Evolutionary conservation across 2,329 filamentous ascomycete species (phyloP), one percentile per base, ranked within the genome.

Genomic region (Colletotrichum spaethianum): DNA sequence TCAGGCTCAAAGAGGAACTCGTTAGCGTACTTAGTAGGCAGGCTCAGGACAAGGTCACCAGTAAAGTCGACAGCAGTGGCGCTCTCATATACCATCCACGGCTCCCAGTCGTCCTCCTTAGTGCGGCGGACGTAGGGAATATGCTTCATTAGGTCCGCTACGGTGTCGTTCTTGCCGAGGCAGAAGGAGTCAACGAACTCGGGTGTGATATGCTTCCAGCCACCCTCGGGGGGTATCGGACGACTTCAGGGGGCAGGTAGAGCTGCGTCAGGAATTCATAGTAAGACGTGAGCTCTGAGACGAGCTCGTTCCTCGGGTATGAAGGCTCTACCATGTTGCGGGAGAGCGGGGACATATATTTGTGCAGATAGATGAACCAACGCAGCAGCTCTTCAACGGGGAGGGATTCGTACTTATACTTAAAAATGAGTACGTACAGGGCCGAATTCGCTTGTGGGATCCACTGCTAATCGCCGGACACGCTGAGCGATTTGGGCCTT

Each of bases 121-220:
- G 38, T 33, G 7, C 26, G 18, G 14, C 44, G 31, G 28, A 67
- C 28, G 20, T 60, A 60, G 18, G 42, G 44, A 18, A 67, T 60
- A 33, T 67, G 44, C 31, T 18, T 50, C 44, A 67, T 40, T 6
- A 67, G 63, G 63, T 67, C 63, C 16, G 26, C 42, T 33, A 67
- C 63, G 4, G 44, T 50, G 18, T 67, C 33, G 26, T 67, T 50
- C 20, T 67, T 67, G 31, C 63, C 33, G 31, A 65, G 63, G n/a
- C 8, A 57, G 40, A 65, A 65, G 8, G 42, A 56, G 5, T 56
- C 26, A 3, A 48, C n/a, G 31, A 59, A 67, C 4, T 67, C 55
- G 23, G 53, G 44, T 18, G 44, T 60, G 31, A 67, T 67, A 16
- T 67, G 63, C 23, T 44, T 44, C 46, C 48, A 68, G 6, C 57